Evolutionary conservation across 345 rosid species (phyloP), one percentile per base, ranked within the genome.

Genomic region (Citrus maxima): DNA sequence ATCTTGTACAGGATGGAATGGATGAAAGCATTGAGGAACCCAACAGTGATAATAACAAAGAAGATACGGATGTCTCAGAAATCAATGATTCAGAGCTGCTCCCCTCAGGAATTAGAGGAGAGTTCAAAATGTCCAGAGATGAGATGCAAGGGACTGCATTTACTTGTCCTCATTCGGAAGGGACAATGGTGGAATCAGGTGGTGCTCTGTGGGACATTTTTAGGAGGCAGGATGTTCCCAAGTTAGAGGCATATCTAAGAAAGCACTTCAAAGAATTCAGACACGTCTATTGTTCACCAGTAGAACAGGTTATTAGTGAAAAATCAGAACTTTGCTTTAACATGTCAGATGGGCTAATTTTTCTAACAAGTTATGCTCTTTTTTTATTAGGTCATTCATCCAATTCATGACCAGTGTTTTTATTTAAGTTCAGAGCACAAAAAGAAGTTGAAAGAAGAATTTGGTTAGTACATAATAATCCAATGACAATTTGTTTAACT

Each of bases 171-270:
- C 42, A 13, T 30, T 34, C 19, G 5, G 34, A 34, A 13, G 34
- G 5, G 25, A 72, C 61, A 80, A 63, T 76, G 34, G 80, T 83
- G 40, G 80, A 77, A 73, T 78, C 72, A 2, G 90, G 85, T 0
- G 91, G 90, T 46, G 99, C 99, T 7, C 75, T 95, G n/a, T 95
- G 99, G 98, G 99, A 95, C 77, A 95, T 95, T 79, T 95, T 93
- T 79, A 88, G 94, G 78, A 93, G 97, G 81, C 90, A 91, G 79
- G 99, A 95, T 78, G 92, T 93, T 54, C 91, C 97, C 27, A 88
- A 87, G 88, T 73, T 95, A 60, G 94, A 90, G 77, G 89, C 82
- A 34, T 95, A 91, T 88, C 86, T 93, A 25, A 87, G 83, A 70
- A 89, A 86, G 85, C 92, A 93, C 84, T 81, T n/a, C 27, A 84